Percentiles rank a stretch among this genome's conserved stretches.
Evolutionary conservation across 148 eudicot species (phyloP).

Genomic region (Rhododendron griersonianum): DNA sequence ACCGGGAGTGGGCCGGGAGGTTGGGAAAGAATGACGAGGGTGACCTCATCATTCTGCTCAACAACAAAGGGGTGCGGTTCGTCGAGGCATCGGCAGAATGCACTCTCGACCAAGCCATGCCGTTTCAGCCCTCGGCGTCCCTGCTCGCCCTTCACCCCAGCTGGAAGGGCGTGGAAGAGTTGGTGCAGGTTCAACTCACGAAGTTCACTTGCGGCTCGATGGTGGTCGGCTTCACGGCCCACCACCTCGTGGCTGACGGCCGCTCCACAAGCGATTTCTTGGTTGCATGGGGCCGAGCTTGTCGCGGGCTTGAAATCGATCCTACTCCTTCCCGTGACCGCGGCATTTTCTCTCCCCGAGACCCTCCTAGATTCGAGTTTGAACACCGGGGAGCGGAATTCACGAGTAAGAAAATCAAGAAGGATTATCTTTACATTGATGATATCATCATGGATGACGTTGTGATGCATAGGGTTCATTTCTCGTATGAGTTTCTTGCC

Average conservation of each 20-base stretch:
- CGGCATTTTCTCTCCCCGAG: constrained; percentile 24
- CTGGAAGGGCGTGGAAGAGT: constrained; percentile 19
- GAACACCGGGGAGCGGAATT: constrained; percentile 32
- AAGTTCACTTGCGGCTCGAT: constrained; percentile 42
- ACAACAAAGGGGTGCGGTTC: constrained; percentile 32
- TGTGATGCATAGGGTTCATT: constrained; percentile 31
- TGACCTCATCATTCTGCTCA: constrained; percentile 18
- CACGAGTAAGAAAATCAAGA: constrained; percentile 2
- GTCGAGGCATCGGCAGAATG: constrained; percentile 31
- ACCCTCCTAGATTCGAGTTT: constrained; percentile 29
- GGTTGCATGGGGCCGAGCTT: constrained; percentile 44
- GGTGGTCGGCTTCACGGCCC: constrained; percentile 36
- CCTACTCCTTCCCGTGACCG: constrained; percentile 24
- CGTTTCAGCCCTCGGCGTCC: constrained; percentile 18
- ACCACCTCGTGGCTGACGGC: constrained; percentile 37
- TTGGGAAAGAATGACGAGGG: constrained; percentile 16
- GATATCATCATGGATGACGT: constrained; percentile 4
- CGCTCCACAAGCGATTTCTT: constrained; percentile 34
- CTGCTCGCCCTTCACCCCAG: constrained; percentile 29
- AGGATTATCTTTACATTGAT: constrained; percentile 2
- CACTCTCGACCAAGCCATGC: constrained; percentile 22
- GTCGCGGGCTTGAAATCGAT: constrained; percentile 21
- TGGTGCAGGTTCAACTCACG: constrained; percentile 39
- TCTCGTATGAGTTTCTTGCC: constrained; percentile 24
- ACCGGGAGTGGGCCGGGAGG: constrained; percentile 33